Evolutionary conservation across 1,139 yeast species (phyloP).

Genomic region (Wickerhamomyces sp.): DNA sequence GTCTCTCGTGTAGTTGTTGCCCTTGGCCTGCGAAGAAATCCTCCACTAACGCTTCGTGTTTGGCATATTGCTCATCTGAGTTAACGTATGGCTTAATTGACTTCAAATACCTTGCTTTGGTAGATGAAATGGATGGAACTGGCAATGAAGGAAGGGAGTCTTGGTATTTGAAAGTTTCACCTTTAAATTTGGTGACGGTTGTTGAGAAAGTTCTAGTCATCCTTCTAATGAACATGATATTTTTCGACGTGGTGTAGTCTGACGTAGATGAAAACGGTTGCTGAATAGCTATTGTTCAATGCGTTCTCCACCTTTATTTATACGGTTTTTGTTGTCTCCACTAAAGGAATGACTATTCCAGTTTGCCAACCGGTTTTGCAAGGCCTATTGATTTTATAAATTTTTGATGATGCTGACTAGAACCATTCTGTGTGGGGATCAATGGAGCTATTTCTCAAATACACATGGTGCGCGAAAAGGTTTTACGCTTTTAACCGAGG

Average conservation of each 20-base stretch:
- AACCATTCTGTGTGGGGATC: too few relatives aligned
- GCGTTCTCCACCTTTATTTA: too few relatives aligned
- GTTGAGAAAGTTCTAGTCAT: conserved; percentile 22
- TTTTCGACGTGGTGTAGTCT: background rate
- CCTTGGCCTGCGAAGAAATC: conserved; percentile 68
- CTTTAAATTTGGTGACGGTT: conserved; percentile 35
- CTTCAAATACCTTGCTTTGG: conserved; percentile 64
- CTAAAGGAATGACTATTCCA: too few relatives aligned
- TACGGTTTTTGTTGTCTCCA: too few relatives aligned
- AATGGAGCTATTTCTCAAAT: too few relatives aligned
- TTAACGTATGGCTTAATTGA: conserved; percentile 66
- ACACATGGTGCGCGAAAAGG: too few relatives aligned
- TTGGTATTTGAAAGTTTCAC: conserved; percentile 71
- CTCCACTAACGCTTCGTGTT: conserved; percentile 55
- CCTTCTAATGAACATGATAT: conserved; percentile 15
- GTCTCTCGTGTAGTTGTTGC: conserved; percentile 60
- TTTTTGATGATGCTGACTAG: too few relatives aligned
- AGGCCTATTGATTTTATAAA: too few relatives aligned
- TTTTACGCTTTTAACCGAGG: too few relatives aligned
- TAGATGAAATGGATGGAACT: conserved; percentile 74
- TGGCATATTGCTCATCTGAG: conserved; percentile 46
- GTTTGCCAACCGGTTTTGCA: too few relatives aligned
- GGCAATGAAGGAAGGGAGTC: conserved; percentile 77
- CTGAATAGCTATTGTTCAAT: too few relatives aligned
- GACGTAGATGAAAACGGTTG: too few relatives aligned